These are phyloP conservation scores for Colletotrichum zoysiae DNA, from an alignment of 2,329 filamentous ascomycete genomes.

Conservation along the genomic window DNA sequence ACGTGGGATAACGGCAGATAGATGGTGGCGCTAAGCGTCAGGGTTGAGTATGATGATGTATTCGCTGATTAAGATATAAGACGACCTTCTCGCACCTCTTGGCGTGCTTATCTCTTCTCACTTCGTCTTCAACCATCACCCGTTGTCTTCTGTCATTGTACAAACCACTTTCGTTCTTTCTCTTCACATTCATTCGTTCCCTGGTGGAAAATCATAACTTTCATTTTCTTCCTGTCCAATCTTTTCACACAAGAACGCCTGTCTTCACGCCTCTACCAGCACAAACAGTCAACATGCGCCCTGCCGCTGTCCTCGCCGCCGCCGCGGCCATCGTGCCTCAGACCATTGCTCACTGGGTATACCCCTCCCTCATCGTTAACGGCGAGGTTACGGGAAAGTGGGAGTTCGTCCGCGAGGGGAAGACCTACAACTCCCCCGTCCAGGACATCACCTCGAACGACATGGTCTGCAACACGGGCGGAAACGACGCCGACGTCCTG, in stretches of 20 bases:
- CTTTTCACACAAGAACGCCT: constrained; percentile 14
- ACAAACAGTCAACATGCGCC: constrained; percentile 28
- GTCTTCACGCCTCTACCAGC: constrained; percentile 12
- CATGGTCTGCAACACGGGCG: constrained; percentile 56
- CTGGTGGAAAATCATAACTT: constrained; percentile 34
- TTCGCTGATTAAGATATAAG: constrained; percentile 27
- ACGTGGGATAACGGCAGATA: constrained; percentile 2
- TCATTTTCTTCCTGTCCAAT: constrained; percentile 38
- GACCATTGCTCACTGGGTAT: constrained; percentile 43
- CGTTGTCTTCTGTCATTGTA: constrained; percentile 37
- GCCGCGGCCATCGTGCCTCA: constrained; percentile 39
- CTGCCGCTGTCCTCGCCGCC: constrained; percentile 29
- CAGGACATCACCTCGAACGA: constrained; percentile 53
- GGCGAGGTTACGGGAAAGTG: constrained; percentile 41
- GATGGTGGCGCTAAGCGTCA: neutral
- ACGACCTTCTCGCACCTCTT: constrained; percentile 1
- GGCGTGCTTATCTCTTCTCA: neutral
- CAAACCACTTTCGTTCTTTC: constrained; percentile 39
- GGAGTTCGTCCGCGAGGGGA: constrained; percentile 42
- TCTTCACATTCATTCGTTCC: constrained; percentile 35
- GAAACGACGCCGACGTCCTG: constrained; percentile 52
- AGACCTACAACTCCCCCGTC: constrained; percentile 54
- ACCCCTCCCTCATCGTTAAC: constrained; percentile 43
- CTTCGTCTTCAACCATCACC: constrained; percentile 33
- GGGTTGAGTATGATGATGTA: neutral